These are phyloP conservation scores for Cyclanthera cordifolia DNA, from an alignment of 306 rosid genomes.

Conservation along the genomic window DNA sequence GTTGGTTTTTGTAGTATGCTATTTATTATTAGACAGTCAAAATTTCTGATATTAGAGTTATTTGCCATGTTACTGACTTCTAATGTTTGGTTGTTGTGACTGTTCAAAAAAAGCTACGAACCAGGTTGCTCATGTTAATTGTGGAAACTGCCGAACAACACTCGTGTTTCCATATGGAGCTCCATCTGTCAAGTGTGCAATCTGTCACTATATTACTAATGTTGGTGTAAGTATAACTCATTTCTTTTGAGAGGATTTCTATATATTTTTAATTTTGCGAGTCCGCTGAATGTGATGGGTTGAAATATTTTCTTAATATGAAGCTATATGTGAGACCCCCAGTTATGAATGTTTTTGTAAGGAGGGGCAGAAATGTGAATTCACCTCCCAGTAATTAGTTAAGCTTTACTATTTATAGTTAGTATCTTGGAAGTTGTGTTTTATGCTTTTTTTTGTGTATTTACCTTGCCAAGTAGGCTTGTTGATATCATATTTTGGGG, in stretches of 20 bases:
- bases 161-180: slow-evolving; percentile 95
- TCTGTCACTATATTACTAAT: slow-evolving; percentile 80
- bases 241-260: not conserved
- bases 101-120: slow-evolving; percentile 37
- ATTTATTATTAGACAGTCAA: not conserved
- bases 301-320: not conserved
- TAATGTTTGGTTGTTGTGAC: slow-evolving; percentile 17
- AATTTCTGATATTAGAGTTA: not conserved
- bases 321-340: not conserved
- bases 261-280: not conserved
- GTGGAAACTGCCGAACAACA: slow-evolving; percentile 85
- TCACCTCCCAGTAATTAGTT: no score
- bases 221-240: slow-evolving; percentile 51
- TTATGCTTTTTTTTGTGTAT: no score
- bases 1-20: not conserved
- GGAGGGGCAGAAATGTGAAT: no score
- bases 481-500: no score
- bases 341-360: no score
- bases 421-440: no score
- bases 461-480: no score
- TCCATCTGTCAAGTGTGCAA: slow-evolving; percentile 94
- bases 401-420: no score
- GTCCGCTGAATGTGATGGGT: not conserved
- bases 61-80: slow-evolving; percentile 16
- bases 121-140: slow-evolving; percentile 73